phyloP scores from a whole-genome alignment of 2,329 filamentous ascomycete species.

The Seiridium cupressi region DNA sequence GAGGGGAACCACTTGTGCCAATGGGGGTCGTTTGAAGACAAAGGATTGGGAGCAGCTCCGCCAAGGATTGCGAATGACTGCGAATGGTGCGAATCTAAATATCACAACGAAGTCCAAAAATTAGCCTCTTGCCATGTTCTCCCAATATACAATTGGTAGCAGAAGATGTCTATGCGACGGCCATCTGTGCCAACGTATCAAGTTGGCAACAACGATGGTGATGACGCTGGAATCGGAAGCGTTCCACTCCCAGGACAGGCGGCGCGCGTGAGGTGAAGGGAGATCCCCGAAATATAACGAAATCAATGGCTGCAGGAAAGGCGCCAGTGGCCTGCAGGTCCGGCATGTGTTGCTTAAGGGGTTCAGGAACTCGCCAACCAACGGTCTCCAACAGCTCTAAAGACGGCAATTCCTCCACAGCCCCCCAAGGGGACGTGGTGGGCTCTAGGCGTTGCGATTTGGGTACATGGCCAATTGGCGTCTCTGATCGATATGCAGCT shows the following conservation, averaged over 20 bases:
- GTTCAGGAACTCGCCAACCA: background rate
- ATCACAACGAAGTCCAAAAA: background rate
- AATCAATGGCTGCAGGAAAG: background rate
- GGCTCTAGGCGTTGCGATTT: background rate
- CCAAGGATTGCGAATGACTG: background rate
- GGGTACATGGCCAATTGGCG: background rate
- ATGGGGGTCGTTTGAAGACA: background rate
- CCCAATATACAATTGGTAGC: background rate
- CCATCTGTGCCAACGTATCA: background rate
- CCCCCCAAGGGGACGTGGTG: background rate
- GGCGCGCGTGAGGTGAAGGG: background rate
- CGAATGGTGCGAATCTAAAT: background rate
- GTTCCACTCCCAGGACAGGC: background rate
- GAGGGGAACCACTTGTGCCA: background rate
- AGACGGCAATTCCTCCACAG: background rate
- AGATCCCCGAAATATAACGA: background rate
- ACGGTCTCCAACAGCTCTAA: background rate
- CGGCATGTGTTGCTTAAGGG: background rate
- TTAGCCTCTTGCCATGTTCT: slow-evolving; percentile 2
- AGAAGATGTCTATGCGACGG: background rate
- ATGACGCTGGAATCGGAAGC: slow-evolving; percentile 1
- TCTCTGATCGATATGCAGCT: background rate
- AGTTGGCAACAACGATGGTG: background rate
- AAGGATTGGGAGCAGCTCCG: no score
- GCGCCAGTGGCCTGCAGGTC: background rate